A percentile compares a stretch with the other conserved stretches of the same genome.
These are phyloP conservation scores for Croton setiger DNA, from an alignment of 441 rosid genomes.

Conservation along the genomic window DNA sequence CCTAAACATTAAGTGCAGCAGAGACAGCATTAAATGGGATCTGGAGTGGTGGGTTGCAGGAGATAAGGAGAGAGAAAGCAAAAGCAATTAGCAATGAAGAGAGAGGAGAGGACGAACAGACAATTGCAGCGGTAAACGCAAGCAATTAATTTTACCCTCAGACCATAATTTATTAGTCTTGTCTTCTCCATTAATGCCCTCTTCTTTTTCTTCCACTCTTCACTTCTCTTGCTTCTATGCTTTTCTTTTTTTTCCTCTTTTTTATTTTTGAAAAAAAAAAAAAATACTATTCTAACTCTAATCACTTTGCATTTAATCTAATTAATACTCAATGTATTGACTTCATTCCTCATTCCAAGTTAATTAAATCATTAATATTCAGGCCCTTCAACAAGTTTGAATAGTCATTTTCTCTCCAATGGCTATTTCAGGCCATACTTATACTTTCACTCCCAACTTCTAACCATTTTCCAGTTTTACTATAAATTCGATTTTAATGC, in stretches of 20 bases:
- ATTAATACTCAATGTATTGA: too few relatives aligned
- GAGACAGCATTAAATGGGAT: conserved; percentile 47
- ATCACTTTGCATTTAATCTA: too few relatives aligned
- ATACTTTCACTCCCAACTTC: too few relatives aligned
- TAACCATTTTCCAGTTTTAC: too few relatives aligned
- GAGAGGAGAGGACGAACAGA: conserved; percentile 33
- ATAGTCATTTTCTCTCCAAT: too few relatives aligned
- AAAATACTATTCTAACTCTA: not conserved
- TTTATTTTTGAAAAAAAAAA: not conserved
- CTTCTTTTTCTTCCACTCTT: not conserved
- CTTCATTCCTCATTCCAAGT: too few relatives aligned
- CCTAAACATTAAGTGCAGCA: conserved; percentile 24
- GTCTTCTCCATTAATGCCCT: conserved; percentile 60
- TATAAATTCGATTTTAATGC: too few relatives aligned
- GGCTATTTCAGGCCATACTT: too few relatives aligned
- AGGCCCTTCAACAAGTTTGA: too few relatives aligned
- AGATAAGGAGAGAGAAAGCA: conserved; percentile 33
- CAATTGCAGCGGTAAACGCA: conserved; percentile 52
- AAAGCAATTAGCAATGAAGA: conserved; percentile 26
- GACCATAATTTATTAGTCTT: conserved; percentile 43
- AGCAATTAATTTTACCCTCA: conserved; percentile 39
- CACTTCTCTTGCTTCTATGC: not conserved
- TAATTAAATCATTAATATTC: too few relatives aligned
- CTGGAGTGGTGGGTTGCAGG: conserved; percentile 37
- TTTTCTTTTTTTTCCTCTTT: not conserved